Conservation (phyloP, 805 yeast genomes). For the Saturnispora saitoi region DNA sequence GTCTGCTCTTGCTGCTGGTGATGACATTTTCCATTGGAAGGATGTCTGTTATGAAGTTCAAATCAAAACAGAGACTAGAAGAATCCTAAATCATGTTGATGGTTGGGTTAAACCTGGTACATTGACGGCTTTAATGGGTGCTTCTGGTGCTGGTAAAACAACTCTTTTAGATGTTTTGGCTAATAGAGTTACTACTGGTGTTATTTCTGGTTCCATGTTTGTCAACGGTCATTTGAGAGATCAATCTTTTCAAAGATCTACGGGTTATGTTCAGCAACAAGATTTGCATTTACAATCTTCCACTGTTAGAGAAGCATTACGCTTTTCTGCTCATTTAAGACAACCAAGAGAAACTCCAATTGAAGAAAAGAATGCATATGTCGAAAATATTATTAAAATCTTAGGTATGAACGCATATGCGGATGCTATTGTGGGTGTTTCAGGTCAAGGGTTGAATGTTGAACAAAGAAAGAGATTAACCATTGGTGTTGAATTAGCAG, state of each 20-base stretch:
- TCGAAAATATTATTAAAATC: slow-evolving; percentile 41
- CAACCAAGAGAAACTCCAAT: slow-evolving; percentile 34
- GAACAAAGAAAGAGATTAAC: slow-evolving; percentile 48
- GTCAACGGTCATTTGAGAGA: slow-evolving; percentile 46
- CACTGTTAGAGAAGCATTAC: slow-evolving; percentile 47
- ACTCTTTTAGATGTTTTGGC: slow-evolving; percentile 46
- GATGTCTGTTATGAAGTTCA: slow-evolving; percentile 63
- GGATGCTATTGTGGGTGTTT: slow-evolving; percentile 44
- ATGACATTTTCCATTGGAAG: slow-evolving; percentile 68
- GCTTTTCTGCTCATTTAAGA: slow-evolving; percentile 43
- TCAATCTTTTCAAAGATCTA: slow-evolving; percentile 42
- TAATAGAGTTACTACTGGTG: slow-evolving; percentile 47
- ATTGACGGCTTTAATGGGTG: slow-evolving; percentile 64
- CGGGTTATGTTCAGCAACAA: slow-evolving; percentile 55
- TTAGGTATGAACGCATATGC: slow-evolving; percentile 46
- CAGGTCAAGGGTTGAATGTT: slow-evolving; percentile 46
- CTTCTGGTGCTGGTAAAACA: slow-evolving; percentile 58
- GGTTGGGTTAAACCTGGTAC: slow-evolving; percentile 85
- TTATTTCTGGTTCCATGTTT: slow-evolving; percentile 48
- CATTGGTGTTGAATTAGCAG: slow-evolving; percentile 49
- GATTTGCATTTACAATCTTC: slow-evolving; percentile 44
- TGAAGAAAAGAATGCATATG: slow-evolving; percentile 40
- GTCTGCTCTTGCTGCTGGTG: slow-evolving; percentile 25
- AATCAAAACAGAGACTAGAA: slow-evolving; percentile 51
- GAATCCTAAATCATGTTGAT: slow-evolving; percentile 56